phyloP scores from a whole-genome alignment of 345 rosid species.

The Citrus mangshanensis region DNA sequence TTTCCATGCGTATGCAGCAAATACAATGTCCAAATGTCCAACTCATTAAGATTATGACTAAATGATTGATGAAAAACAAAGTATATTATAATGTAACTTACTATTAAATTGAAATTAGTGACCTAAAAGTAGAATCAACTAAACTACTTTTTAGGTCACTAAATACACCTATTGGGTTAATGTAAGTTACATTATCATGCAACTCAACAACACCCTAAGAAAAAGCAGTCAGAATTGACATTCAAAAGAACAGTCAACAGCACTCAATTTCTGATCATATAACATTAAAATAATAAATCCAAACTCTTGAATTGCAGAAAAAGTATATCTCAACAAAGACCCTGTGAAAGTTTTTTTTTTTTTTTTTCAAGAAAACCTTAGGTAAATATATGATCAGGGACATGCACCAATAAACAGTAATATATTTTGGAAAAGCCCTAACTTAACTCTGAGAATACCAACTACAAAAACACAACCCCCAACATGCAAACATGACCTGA shows the following conservation, averaged over 20 bases:
- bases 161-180: too few relatives aligned
- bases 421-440: conserved; percentile 11
- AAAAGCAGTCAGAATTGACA: too few relatives aligned
- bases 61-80: not conserved
- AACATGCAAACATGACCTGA: conserved; percentile 30
- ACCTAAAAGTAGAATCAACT: too few relatives aligned
- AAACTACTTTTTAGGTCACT: too few relatives aligned
- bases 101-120: too few relatives aligned
- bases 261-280: not conserved
- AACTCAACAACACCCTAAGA: too few relatives aligned
- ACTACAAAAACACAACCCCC: conserved; percentile 28
- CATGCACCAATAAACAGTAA: conserved; percentile 14
- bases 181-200: too few relatives aligned
- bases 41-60: not conserved
- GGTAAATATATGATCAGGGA: conserved; percentile 3
- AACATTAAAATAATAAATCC: conserved; percentile 6
- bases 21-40: too few relatives aligned
- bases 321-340: not conserved
- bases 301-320: conserved; percentile 3
- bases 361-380: not conserved
- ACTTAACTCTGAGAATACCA: conserved; percentile 14
- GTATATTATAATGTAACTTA: too few relatives aligned
- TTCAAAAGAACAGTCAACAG: not conserved
- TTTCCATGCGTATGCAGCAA: too few relatives aligned
- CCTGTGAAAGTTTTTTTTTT: not conserved